Percentiles rank a stretch among this genome's conserved stretches.
phyloP scores from a whole-genome alignment of 371 early-diverging fungal genomes.

The Mucor circinelloides region DNA sequence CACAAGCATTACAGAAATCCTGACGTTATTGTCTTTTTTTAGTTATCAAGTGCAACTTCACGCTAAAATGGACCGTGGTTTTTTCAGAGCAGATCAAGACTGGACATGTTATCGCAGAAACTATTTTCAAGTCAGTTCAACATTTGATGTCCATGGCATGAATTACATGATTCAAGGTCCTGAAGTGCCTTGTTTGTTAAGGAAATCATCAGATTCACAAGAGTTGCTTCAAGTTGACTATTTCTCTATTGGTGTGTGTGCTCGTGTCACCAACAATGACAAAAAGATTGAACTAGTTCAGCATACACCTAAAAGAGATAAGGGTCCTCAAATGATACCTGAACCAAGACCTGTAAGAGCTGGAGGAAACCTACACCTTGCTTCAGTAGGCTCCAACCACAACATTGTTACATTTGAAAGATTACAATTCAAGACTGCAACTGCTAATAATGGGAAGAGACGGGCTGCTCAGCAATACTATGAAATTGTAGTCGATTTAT shows the following conservation, averaged over 20 bases:
- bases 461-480: constrained; percentile 87
- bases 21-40: background rate
- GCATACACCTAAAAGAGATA: constrained; percentile 90
- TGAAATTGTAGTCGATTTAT: constrained; percentile 63
- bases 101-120: constrained; percentile 93
- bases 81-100: constrained; percentile 68
- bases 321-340: constrained; percentile 82
- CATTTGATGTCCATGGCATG: constrained; percentile 55
- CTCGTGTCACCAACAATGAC: constrained; percentile 54
- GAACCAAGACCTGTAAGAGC: constrained; percentile 56
- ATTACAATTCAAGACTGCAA: constrained; percentile 91
- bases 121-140: constrained; percentile 80
- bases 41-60: constrained; percentile 47
- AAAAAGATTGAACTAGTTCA: constrained; percentile 78
- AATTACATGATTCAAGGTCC: constrained; percentile 33
- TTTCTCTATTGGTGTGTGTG: constrained; percentile 67
- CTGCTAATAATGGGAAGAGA: constrained; percentile 86
- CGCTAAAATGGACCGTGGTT: constrained; percentile 72
- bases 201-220: constrained; percentile 21
- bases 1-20: background rate
- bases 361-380: constrained; percentile 50
- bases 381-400: constrained; percentile 37
- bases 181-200: constrained; percentile 53
- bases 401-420: constrained; percentile 78
- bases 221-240: constrained; percentile 25